These are phyloP conservation scores for Monosporascus sp. DNA, from an alignment of 2,329 filamentous ascomycete species.

Conservation along the genomic window DNA sequence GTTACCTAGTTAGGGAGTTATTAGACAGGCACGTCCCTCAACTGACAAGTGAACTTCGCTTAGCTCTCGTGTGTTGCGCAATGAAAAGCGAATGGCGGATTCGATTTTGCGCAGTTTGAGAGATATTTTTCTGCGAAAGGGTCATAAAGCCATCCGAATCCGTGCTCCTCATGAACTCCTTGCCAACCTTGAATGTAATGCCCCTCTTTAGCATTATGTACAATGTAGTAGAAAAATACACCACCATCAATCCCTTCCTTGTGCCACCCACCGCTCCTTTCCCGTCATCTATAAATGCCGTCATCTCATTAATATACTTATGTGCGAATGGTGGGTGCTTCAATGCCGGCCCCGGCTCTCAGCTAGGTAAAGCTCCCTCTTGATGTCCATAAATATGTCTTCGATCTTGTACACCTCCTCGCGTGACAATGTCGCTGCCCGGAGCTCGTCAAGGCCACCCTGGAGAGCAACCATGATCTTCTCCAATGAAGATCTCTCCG, in stretches of 20 bases:
- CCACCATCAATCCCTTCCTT: not conserved
- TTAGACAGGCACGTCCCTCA: too few species aligned
- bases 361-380: conserved; percentile 67
- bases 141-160: not conserved
- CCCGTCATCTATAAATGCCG: not conserved
- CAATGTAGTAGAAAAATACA: not conserved
- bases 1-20: too few species aligned
- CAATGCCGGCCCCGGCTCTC: conserved; percentile 46
- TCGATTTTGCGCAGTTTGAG: not conserved
- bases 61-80: too few species aligned
- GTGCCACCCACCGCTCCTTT: not conserved
- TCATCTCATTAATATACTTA: not conserved
- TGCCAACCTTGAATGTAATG: not conserved
- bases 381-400: conserved; percentile 74
- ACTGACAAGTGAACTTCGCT: too few species aligned
- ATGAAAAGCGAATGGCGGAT: not conserved
- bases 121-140: not conserved
- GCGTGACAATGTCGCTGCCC: conserved; percentile 53
- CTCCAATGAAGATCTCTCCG: conserved; percentile 31
- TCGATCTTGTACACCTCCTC: conserved; percentile 67
- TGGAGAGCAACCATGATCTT: conserved; percentile 51
- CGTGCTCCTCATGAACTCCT: not conserved
- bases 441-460: conserved; percentile 55
- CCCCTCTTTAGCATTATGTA: not conserved
- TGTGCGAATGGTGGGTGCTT: not conserved